Evolutionary conservation across 768 basidiomycete species (phyloP), one percentile per base, ranked within the genome.

Genomic region (Rhizopogon roseolus): DNA sequence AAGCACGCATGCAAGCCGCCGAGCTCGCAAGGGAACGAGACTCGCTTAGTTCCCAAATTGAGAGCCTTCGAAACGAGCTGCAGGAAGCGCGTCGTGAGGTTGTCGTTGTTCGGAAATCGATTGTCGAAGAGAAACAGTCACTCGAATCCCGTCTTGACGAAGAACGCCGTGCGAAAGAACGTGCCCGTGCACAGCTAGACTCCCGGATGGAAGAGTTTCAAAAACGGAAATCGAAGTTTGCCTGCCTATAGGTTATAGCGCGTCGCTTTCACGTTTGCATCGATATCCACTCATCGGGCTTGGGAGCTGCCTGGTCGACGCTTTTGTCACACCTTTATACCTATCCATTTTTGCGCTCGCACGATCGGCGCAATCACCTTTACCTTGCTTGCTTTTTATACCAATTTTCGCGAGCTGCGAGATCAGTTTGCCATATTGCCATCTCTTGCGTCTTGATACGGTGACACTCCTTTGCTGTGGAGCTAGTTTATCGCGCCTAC

Each of bases 1-100:
- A 96, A 71, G 88, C 93, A 6, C 90, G 93, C 37, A 87, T 93
- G 84, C 93, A 95, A 67, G 90, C 92, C 17, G 92, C 89, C 52
- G 93, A 96, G 64, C 73, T 94, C 38, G 88, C 88, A 9, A 81
- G 88, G 48, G 93, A 96, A 69, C 84, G 93, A 42, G 93, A 95
- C 68, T 78, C 79, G 38, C 74, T 90, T 52, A 85, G 73, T 55
- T 63, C 68, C 41, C 85, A 90, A 68, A 71, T 89, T 53, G 84
- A 86, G 34, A 65, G 75, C 32, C 78, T 94, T 28, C 83, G 87
- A 44, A 78, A 69, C 53, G 90, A 95, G 69, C 79, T 95, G 25
- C 71, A 79, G 49, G 88, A 91, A 57, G 80, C 89, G 43, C 87
- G 90, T 68, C 81, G 82, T 37, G 93, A 96, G 68, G 86, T 92